Percentiles rank a stretch among this genome's conserved stretches.
These are phyloP conservation scores for Cucurbita ficifolia DNA, from an alignment of 306 rosid genomes.

Conservation along the genomic window DNA sequence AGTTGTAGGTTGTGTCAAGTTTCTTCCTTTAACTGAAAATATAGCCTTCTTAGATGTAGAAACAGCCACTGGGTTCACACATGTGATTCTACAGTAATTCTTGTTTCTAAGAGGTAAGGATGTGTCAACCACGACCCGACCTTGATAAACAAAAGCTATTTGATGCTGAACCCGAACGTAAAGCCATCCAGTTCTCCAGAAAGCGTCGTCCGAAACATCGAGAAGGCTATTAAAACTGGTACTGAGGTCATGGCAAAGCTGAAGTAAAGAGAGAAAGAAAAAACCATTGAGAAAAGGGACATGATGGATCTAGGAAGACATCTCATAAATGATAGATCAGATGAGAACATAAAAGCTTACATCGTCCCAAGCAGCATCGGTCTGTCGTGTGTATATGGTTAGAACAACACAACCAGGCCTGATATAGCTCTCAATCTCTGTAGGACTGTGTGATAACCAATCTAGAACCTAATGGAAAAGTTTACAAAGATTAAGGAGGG, in stretches of 20 bases:
- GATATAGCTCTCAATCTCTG: constrained; percentile 76
- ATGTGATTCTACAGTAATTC: constrained; percentile 38
- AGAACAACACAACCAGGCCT: constrained; percentile 75
- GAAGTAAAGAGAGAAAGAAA: constrained; percentile 7
- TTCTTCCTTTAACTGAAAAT: constrained; percentile 67
- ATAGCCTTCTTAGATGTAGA: constrained; percentile 36
- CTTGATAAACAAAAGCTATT: constrained; percentile 64
- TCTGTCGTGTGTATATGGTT: constrained; percentile 49
- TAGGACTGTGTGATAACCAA: constrained; percentile 69
- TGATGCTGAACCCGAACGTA: constrained; percentile 50
- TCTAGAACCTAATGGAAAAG: constrained; percentile 34
- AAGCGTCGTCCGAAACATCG: constrained; percentile 39
- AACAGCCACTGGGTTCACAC: constrained; percentile 72
- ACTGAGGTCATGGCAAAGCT: constrained; percentile 60
- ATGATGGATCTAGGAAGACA: neutral
- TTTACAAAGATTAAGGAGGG: constrained; percentile 5
- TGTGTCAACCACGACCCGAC: constrained; percentile 59
- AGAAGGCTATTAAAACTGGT: constrained; percentile 54
- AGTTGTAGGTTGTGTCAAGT: constrained; percentile 35
- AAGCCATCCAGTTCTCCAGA: constrained; percentile 87
- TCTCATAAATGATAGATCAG: neutral
- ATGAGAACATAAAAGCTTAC: constrained; percentile 21
- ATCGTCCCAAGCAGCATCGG: constrained; percentile 57
- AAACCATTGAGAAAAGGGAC: neutral
- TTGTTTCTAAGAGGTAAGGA: constrained; percentile 41